phyloP scores from a whole-genome alignment of 148 eudicot genomes.

The Amaranthus palmeri region DNA sequence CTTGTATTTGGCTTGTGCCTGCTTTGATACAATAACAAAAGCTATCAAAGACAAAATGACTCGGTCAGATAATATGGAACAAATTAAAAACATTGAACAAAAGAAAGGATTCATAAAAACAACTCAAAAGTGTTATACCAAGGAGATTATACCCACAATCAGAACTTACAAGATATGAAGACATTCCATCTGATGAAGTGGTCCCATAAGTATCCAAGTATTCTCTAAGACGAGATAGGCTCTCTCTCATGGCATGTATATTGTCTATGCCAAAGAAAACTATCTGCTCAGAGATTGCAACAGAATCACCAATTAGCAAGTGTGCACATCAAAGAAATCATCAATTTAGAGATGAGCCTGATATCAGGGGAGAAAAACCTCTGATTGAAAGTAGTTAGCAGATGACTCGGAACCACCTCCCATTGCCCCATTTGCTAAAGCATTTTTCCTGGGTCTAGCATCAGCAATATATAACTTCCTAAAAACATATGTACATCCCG shows the following conservation, averaged over 20 bases:
- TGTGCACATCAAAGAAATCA: conserved; percentile 1
- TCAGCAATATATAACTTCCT: conserved; percentile 97
- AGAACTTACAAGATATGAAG: conserved; percentile 77
- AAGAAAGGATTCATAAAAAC: not conserved
- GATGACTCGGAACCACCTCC: conserved; percentile 99
- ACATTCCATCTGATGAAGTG: conserved; percentile 94
- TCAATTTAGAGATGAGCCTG: not conserved
- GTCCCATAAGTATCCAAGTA: conserved; percentile 95
- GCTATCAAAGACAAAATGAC: not conserved
- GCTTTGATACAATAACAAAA: not conserved
- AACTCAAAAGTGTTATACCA: conserved; percentile 1
- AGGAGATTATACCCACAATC: not conserved
- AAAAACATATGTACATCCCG: conserved; percentile 14
- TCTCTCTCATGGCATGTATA: conserved; percentile 98
- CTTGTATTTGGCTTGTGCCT: not conserved
- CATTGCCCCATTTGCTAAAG: conserved; percentile 97
- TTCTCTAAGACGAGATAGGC: conserved; percentile 92
- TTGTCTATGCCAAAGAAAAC: conserved; percentile 98
- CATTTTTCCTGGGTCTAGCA: conserved; percentile 99
- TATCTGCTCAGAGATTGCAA: conserved; percentile 49
- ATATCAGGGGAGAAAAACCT: conserved; percentile 42
- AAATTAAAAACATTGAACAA: not conserved
- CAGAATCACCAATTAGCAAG: conserved; percentile 18
- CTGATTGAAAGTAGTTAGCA: conserved; percentile 90
- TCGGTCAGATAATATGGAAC: not conserved